A percentile compares a stretch with the other conserved stretches of the same genome.
Evolutionary conservation across 2,329 filamentous ascomycete species (phyloP).

Genomic region (Corynespora cassiicola): DNA sequence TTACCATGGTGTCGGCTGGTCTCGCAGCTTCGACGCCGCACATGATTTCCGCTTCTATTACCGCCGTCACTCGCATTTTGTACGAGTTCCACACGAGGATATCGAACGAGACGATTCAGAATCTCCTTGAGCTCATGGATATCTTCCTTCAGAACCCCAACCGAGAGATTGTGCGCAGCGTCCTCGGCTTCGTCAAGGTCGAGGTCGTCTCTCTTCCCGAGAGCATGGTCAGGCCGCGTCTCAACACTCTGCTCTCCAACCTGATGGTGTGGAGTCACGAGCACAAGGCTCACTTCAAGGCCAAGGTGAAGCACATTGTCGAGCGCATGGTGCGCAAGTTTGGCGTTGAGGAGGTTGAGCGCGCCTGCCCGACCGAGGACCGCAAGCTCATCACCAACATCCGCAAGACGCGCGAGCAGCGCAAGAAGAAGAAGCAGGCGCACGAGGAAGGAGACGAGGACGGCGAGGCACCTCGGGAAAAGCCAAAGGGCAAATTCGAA

Average conservation of each 20-base stretch:
- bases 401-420: slow-evolving; percentile 89
- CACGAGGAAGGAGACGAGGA: slow-evolving; percentile 66
- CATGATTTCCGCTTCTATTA: slow-evolving; percentile 98
- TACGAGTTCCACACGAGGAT: slow-evolving; percentile 85
- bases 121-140: slow-evolving; percentile 93
- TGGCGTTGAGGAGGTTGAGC: slow-evolving; percentile 80
- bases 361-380: slow-evolving; percentile 82
- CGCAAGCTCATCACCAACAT: slow-evolving; percentile 93
- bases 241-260: slow-evolving; percentile 82
- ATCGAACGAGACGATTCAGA: slow-evolving; percentile 72
- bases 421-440: slow-evolving; percentile 84
- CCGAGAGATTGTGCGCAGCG: slow-evolving; percentile 92
- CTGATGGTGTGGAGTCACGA: slow-evolving; percentile 96
- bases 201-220: slow-evolving; percentile 85
- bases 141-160: slow-evolving; percentile 97
- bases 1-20: slow-evolving; percentile 97
- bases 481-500: slow-evolving; percentile 72
- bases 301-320: slow-evolving; percentile 97
- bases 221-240: slow-evolving; percentile 77
- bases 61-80: slow-evolving; percentile 88
- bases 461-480: slow-evolving; percentile 52
- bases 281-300: slow-evolving; percentile 95
- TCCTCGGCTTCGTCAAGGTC: slow-evolving; percentile 96
- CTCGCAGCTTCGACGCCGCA: slow-evolving; percentile 91
- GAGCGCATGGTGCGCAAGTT: slow-evolving; percentile 94